phyloP scores from a whole-genome alignment of 495 filamentous ascomycete genomes.

The Penicillium subrubescens region DNA sequence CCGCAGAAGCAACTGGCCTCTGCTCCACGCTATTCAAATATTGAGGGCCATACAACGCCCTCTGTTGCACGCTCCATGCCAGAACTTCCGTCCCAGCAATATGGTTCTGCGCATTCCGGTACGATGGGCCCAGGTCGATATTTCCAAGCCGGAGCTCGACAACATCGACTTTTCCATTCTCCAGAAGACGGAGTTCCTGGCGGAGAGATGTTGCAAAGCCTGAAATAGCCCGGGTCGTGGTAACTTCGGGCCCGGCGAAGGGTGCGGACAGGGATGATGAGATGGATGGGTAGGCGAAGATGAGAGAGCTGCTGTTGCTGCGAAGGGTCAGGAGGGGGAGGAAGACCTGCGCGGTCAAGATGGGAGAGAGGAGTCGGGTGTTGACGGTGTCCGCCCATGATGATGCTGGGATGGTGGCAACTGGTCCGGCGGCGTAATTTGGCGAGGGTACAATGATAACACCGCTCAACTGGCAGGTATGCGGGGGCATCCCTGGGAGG shows the following conservation, averaged over 20 bases:
- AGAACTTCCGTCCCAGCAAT: constrained; percentile 62
- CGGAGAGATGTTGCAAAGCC: constrained; percentile 77
- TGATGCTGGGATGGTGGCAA: constrained; percentile 79
- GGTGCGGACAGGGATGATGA: constrained; percentile 80
- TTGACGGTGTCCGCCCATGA: constrained; percentile 88
- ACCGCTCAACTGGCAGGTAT: constrained; percentile 73
- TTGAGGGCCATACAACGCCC: constrained; percentile 43
- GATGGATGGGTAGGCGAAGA: constrained; percentile 84
- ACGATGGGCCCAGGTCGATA: constrained; percentile 65
- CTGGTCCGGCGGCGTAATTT: constrained; percentile 68
- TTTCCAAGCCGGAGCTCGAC: constrained; percentile 85
- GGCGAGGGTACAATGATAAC: constrained; percentile 70
- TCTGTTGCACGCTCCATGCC: constrained; percentile 62
- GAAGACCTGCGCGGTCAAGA: constrained; percentile 84
- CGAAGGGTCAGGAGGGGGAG: constrained; percentile 70
- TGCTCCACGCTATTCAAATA: constrained; percentile 49
- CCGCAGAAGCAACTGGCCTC: constrained; percentile 44
- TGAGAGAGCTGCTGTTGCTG: constrained; percentile 57
- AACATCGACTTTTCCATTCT: constrained; percentile 63
- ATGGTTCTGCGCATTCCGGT: constrained; percentile 42
- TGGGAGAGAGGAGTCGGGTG: constrained; percentile 87
- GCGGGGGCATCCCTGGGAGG: constrained; percentile 68
- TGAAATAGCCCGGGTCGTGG: constrained; percentile 73
- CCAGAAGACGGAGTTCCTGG: constrained; percentile 65
- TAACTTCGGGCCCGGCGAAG: constrained; percentile 81